Base-by-base conservation (phyloP, 2,329 filamentous ascomycete genomes). In the Epichloe brachyelytri region DNA sequence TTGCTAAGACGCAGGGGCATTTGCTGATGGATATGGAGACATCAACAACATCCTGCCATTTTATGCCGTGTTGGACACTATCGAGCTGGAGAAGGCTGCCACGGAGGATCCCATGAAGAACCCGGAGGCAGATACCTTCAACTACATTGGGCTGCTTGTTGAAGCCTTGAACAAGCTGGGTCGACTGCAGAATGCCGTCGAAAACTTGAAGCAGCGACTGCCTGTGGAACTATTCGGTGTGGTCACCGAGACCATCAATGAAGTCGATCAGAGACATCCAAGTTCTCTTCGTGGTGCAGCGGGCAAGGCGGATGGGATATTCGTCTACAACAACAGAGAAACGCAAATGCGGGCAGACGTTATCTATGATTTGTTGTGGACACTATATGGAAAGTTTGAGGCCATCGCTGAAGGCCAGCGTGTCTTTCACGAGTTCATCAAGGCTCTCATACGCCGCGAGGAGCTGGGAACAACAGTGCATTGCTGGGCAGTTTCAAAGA, bases 341-440 rank as follows among this genome's bases (percentile, higher is more conserved):
- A 88, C 85, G 17, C 82, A 86, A 57, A 82, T 90, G 70, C 79
- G 86, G 17, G 84, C 85, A 14, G 86, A 88, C 59, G 87, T 96
- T 30, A 84, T 98, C 46, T 86, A 93, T 57, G 93, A 98, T 62
- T 78, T 97, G 44, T 72, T 98, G 2, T 94, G 86, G 81, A 91
- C 88, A 0, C 68, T 98, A 1, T 98, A 94, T 65, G 90, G 90
- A 43, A 96, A 96, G 60, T 97, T 98, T 56, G 93, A 97, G 66
- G 88, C 93, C 7, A 97, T 98, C 57, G 88, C 89, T 4, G 94
- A 98, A 69, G 88, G 90, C 2, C 93, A 98, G 63, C 84, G 94
- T 41, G 84, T 96, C 0, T 82, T 97, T 52, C 89, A 97, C 65
- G 93, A 97, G 65, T 86, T 94, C 45, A 85, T 96, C 61, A 85